Percentiles rank a stretch among this genome's conserved stretches.
Evolutionary conservation across 352 stramenopile species (phyloP).

Genomic region (Blastocystis sp.): DNA sequence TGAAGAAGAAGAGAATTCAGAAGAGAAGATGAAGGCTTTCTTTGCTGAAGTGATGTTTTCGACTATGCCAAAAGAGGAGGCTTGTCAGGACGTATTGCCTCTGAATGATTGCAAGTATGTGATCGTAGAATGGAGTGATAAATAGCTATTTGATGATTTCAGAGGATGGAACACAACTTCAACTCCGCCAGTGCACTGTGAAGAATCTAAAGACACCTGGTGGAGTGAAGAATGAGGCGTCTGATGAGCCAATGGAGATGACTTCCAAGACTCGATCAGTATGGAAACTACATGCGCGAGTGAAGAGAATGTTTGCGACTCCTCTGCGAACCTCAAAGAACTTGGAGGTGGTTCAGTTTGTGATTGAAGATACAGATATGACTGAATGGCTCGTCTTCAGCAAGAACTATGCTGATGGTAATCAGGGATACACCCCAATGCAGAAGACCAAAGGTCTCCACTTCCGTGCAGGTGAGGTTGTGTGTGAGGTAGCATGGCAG

Average conservation of each 20-base stretch:
- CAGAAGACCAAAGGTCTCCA: slow-evolving; percentile 36
- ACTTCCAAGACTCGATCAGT: background rate
- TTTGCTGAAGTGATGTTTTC: slow-evolving; percentile 11
- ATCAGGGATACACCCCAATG: slow-evolving; percentile 30
- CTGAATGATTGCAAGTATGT: slow-evolving; percentile 48
- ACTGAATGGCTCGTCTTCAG: slow-evolving; percentile 52
- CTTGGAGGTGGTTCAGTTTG: slow-evolving; percentile 50
- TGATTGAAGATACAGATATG: slow-evolving; percentile 31
- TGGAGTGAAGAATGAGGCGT: background rate
- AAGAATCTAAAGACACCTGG: slow-evolving; percentile 49
- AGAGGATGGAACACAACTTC: slow-evolving; percentile 38
- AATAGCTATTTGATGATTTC: slow-evolving; percentile 59
- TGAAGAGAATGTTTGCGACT: slow-evolving; percentile 32
- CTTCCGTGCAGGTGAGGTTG: slow-evolving; percentile 49
- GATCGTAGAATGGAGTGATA: background rate
- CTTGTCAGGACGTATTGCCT: slow-evolving; percentile 48
- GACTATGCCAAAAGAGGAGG: slow-evolving; percentile 61
- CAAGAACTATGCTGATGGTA: slow-evolving; percentile 16
- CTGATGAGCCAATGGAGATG: background rate
- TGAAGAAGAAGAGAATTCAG: slow-evolving; percentile 17
- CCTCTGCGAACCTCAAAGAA: slow-evolving; percentile 35
- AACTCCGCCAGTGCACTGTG: slow-evolving; percentile 11
- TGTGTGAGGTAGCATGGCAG: slow-evolving; percentile 62
- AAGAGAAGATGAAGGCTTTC: background rate
- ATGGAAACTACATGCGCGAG: background rate